phyloP scores from a whole-genome alignment of 495 filamentous ascomycete species.

The Aspergillus incahuasiensis region DNA sequence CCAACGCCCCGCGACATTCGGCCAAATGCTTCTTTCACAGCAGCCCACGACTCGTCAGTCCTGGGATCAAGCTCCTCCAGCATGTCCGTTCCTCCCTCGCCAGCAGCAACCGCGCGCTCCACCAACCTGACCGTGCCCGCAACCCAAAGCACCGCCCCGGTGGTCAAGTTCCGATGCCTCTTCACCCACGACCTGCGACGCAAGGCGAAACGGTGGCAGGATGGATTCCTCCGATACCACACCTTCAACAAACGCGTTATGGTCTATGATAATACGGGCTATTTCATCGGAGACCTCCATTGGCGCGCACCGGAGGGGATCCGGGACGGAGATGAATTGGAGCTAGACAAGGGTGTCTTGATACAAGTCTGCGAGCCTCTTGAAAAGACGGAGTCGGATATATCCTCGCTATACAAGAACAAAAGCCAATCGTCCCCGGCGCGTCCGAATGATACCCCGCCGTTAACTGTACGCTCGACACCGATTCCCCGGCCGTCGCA shows the following conservation, averaged over 20 bases:
- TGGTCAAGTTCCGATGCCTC: slow-evolving; percentile 76
- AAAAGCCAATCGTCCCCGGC: slow-evolving; percentile 26
- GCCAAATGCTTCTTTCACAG: slow-evolving; percentile 12
- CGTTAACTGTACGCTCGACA: slow-evolving; percentile 17
- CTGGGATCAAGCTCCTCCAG: slow-evolving; percentile 8
- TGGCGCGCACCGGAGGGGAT: slow-evolving; percentile 63
- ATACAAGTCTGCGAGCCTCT: slow-evolving; percentile 74
- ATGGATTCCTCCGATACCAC: slow-evolving; percentile 82
- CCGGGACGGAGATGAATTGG: slow-evolving; percentile 75
- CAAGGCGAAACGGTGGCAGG: slow-evolving; percentile 90
- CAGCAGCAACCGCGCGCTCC: slow-evolving; percentile 22
- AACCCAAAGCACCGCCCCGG: slow-evolving; percentile 64
- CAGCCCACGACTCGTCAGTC: slow-evolving; percentile 5
- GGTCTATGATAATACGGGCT: slow-evolving; percentile 78
- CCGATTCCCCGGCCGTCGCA: slow-evolving; percentile 28
- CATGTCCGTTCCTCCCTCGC: slow-evolving; percentile 33
- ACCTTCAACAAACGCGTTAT: slow-evolving; percentile 89
- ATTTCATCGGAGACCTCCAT: slow-evolving; percentile 80
- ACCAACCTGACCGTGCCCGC: slow-evolving; percentile 28
- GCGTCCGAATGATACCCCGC: slow-evolving; percentile 11
- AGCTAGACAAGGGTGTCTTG: slow-evolving; percentile 70
- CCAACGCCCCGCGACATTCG: neutral
- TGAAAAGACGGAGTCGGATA: slow-evolving; percentile 68
- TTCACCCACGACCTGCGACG: slow-evolving; percentile 79
- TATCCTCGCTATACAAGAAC: slow-evolving; percentile 66